Evolutionary conservation across 2,329 filamentous ascomycete species (phyloP), one percentile per base, ranked within the genome.

Genomic region (Venturia nashicola): DNA sequence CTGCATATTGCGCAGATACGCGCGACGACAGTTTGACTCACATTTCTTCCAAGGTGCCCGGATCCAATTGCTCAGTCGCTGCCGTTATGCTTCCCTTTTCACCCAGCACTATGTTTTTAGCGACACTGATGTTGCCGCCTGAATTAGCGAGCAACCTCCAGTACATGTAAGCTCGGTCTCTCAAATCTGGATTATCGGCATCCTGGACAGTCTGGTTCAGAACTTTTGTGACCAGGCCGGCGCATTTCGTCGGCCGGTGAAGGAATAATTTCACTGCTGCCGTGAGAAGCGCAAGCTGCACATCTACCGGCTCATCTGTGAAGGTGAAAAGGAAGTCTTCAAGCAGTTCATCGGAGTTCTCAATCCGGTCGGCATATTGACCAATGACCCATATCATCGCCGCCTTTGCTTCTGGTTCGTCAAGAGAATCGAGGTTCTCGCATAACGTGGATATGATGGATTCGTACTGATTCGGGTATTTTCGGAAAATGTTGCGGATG

Each of bases 351-450:
- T 97, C 94, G 18, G 90, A 94, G 74, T 99, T 97, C 73, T 99
- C 94, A 69, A 99, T 99, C 55, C 94, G 88, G 72, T 95, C 91
- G 11, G 94, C 94, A 71, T 99, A 99, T 74, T 99, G 91, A 2
- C 94, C 94, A 72, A 99, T 99, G 43, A 99, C 94, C 94, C 94
- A 99, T 55, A 99, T 94, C 86, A 99, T 96, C 65, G 94, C 94
- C 1, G 94, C 92, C 75, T 99, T 99, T 57, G 94, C 94, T 76
- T 99, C 94, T 2, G 94, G 93, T 74, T 99, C 94, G 74, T 99
- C 94, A 60, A 99, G 80, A 4, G 92, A 96, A 76, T 99, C 94
- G 32, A 99, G 84, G 70, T 99, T 93, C 73, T 97, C 91, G 76
- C 95, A 97, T 0, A 99, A 82, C 0, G 92, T 95, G 61, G 90